Base-by-base conservation (phyloP, 495 filamentous ascomycete genomes). In the Hyaloscypha bicolor region DNA sequence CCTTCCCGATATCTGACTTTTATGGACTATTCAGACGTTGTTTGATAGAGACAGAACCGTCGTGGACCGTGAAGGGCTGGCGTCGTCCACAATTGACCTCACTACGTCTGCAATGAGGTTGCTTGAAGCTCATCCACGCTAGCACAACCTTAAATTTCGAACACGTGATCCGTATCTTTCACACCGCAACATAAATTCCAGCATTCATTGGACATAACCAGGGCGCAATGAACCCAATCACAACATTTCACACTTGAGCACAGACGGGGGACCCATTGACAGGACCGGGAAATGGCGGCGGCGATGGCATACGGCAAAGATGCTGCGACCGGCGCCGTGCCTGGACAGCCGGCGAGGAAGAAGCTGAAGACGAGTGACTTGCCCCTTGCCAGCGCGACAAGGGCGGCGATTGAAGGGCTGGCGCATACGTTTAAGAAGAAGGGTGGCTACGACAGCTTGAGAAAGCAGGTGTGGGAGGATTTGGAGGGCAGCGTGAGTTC, bases 341-440 rank as follows among this genome's bases (percentile, higher is more conserved):
- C 42, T 48, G 42, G 37, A 1, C 59, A 57, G 22, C 63, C 69
- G 21, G 58, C 42, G 19, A 62, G 73, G 33, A 75, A 75, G 85
- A 91, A 90, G 72, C 90, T 93, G 80, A 96, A 94, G 78, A 85
- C 90, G 19, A 91, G 91, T 2, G 93, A 97, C 63, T 82, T 97
- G 4, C 93, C 93, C 6, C 78, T 96, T 25, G 83, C 88, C 31
- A 85, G 87, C 22, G 83, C 86, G 35, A 91, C 93, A 62, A 86
- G 91, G 63, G 82, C 83, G 0, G 87, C 89, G 1, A 93, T 97
- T 64, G 92, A 96, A 63, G 82, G 83, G 64, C 81, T 97, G 30
- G 84, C 93, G 11, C 87, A 93, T 77, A 87, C 86, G 6, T 94
- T 93, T 76, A 95, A 95, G 78, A 96, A 96, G 79, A 94, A 94